A percentile compares a stretch with the other conserved stretches of the same genome.
phyloP scores from a whole-genome alignment of 2,329 filamentous ascomycete species.

The Clonostachys rosea region DNA sequence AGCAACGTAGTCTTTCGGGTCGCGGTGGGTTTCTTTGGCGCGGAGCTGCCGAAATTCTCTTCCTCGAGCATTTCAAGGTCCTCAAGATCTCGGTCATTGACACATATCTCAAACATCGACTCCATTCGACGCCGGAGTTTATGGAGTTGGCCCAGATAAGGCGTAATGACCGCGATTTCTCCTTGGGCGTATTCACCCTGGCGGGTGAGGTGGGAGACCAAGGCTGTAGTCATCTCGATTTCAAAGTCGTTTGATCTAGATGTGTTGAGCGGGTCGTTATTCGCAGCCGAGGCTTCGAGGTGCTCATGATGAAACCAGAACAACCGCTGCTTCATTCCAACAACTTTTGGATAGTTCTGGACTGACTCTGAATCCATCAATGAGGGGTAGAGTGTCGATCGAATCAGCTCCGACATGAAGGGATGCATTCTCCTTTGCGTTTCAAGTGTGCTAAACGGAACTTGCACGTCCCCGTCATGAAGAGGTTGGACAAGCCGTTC shows the following conservation, averaged over 20 bases:
- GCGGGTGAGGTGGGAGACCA: constrained; percentile 61
- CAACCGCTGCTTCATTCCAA: constrained; percentile 45
- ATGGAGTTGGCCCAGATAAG: constrained; percentile 54
- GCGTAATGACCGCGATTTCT: constrained; percentile 69
- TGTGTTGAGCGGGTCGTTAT: constrained; percentile 25
- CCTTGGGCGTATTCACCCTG: constrained; percentile 55
- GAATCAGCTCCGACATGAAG: constrained; percentile 52
- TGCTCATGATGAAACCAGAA: constrained; percentile 60
- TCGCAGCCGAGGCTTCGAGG: constrained; percentile 26
- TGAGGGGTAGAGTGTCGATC: constrained; percentile 45
- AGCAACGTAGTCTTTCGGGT: constrained; percentile 29
- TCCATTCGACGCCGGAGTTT: constrained; percentile 40
- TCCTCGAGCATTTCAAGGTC: constrained; percentile 37
- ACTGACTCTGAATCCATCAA: constrained; percentile 44
- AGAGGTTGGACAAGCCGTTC: constrained; percentile 38
- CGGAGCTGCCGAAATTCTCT: constrained; percentile 7
- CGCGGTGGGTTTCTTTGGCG: constrained; percentile 1
- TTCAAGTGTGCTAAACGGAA: constrained; percentile 35
- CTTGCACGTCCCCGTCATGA: background rate
- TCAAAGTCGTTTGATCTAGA: constrained; percentile 56
- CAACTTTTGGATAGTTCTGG: constrained; percentile 35
- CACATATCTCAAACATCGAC: constrained; percentile 50
- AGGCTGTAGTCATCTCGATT: constrained; percentile 18
- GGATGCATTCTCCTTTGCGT: constrained; percentile 65
- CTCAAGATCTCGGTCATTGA: constrained; percentile 59